These are phyloP conservation scores for Psilocybe cyanescens DNA, from an alignment of 768 basidiomycete genomes.

Conservation along the genomic window DNA sequence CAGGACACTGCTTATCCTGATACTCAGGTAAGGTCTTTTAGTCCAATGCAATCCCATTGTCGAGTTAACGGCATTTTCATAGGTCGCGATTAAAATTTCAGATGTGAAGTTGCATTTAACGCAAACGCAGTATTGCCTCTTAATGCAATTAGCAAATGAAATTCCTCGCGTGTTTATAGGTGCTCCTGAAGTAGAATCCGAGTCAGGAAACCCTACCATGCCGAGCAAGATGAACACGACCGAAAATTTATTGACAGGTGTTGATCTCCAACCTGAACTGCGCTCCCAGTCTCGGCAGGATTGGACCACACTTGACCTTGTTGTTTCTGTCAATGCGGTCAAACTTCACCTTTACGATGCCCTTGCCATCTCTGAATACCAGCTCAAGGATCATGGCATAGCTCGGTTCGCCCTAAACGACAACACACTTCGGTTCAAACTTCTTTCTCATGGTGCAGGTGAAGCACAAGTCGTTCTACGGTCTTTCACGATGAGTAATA, in stretches of 20 bases:
- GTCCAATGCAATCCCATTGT: background rate
- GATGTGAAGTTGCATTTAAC: constrained; percentile 86
- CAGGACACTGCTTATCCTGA: constrained; percentile 63
- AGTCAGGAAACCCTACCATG: constrained; percentile 23
- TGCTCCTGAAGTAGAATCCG: constrained; percentile 42
- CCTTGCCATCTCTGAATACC: constrained; percentile 55
- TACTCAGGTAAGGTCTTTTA: constrained; percentile 59
- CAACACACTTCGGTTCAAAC: constrained; percentile 79
- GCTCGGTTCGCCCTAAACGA: constrained; percentile 83
- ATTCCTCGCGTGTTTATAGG: constrained; percentile 68
- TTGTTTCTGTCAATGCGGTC: constrained; percentile 70
- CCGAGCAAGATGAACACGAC: constrained; percentile 12
- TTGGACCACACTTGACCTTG: constrained; percentile 75
- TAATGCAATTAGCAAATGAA: constrained; percentile 67
- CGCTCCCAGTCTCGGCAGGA: constrained; percentile 35
- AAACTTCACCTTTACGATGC: constrained; percentile 87
- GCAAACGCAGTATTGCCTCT: constrained; percentile 77
- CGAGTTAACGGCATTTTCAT: background rate
- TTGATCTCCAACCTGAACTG: constrained; percentile 66
- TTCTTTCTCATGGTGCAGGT: constrained; percentile 79
- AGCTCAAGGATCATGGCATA: constrained; percentile 80
- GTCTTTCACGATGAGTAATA: constrained; percentile 93
- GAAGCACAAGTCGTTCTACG: constrained; percentile 89
- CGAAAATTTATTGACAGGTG: constrained; percentile 18
- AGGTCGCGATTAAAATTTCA: constrained; percentile 78